Evolutionary conservation across 2,329 filamentous ascomycete genomes (phyloP).

Genomic region (Fusarium abutilonis): DNA sequence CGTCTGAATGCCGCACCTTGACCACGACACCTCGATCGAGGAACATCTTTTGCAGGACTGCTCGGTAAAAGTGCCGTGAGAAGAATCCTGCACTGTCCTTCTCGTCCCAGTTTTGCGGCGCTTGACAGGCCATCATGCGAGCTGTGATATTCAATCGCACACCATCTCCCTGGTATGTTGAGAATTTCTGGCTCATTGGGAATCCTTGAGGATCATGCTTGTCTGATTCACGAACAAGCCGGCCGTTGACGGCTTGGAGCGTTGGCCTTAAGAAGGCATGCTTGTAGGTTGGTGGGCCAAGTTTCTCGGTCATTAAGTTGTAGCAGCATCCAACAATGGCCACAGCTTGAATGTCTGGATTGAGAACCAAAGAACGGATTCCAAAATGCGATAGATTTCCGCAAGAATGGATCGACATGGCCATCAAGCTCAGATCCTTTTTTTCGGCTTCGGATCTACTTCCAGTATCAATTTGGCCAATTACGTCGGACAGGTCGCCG

Average conservation of each 20-base stretch:
- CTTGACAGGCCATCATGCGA: constrained; percentile 97
- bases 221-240: constrained; percentile 73
- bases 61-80: constrained; percentile 90
- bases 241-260: constrained; percentile 72
- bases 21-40: constrained; percentile 82
- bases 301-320: constrained; percentile 90
- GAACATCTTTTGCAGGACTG: constrained; percentile 90
- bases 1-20: constrained; percentile 59
- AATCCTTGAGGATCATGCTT: constrained; percentile 91
- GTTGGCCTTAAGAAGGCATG: constrained; percentile 78
- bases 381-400: constrained; percentile 97
- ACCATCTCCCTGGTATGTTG: constrained; percentile 67
- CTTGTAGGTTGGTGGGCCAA: constrained; percentile 89
- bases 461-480: constrained; percentile 64
- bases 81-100: constrained; percentile 89
- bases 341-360: constrained; percentile 85
- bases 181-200: constrained; percentile 83
- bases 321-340: constrained; percentile 99
- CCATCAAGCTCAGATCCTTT: constrained; percentile 71
- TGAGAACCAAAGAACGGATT: constrained; percentile 84
- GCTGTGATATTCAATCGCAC: constrained; percentile 94
- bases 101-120: constrained; percentile 88
- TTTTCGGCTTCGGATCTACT: constrained; percentile 35
- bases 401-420: constrained; percentile 95
- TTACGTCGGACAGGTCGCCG: constrained; percentile 74